Evolutionary conservation across 352 stramenopile genomes (phyloP).

Genomic region (Pythium plurisporium): DNA sequence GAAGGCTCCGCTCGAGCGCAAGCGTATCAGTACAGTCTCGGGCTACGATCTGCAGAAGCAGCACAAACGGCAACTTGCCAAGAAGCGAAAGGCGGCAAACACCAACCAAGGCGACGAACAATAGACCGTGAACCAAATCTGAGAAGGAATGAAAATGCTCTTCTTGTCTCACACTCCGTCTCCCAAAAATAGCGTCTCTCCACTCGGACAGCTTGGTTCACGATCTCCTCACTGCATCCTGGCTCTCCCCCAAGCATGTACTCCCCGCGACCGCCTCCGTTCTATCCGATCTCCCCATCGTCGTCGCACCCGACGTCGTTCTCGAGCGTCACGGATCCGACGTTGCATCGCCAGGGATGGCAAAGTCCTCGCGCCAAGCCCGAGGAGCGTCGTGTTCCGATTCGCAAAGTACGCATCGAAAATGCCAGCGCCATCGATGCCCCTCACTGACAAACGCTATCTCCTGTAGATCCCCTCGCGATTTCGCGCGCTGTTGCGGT

Average conservation of each 20-base stretch:
- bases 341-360: slow-evolving; percentile 50
- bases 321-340: slow-evolving; percentile 47
- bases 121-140: neutral
- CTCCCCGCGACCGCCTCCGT: slow-evolving; percentile 8
- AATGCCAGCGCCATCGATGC: neutral
- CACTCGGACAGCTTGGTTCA: neutral
- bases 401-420: slow-evolving; percentile 30
- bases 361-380: slow-evolving; percentile 34
- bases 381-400: slow-evolving; percentile 11
- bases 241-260: no score
- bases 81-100: neutral
- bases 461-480: slow-evolving; percentile 35
- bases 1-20: slow-evolving; percentile 65
- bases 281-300: neutral
- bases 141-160: neutral
- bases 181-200: neutral
- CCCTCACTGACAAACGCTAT: neutral
- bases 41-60: slow-evolving; percentile 85
- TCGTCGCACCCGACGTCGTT: slow-evolving; percentile 31
- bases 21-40: slow-evolving; percentile 82
- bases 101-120: neutral
- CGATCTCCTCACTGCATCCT: neutral
- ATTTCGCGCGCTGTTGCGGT: slow-evolving; percentile 28
- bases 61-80: slow-evolving; percentile 60
- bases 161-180: no score